Base-by-base conservation (phyloP, 2,329 filamentous ascomycete species). In the Capronia coronata region DNA sequence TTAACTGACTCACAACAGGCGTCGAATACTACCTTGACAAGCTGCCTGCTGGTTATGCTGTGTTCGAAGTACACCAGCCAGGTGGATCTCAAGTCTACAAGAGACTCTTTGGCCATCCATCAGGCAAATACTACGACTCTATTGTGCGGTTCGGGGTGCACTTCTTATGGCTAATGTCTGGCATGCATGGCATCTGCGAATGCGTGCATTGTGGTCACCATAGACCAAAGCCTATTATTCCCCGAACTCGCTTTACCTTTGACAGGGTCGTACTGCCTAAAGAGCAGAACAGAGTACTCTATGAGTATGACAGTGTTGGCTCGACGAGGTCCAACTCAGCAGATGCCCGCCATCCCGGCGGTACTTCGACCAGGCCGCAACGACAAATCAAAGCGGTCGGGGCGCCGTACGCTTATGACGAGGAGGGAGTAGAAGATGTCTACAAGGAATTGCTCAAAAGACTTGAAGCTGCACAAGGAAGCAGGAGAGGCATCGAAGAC, bases 31-130 rank as follows among this genome's bases (percentile, higher is more conserved):
- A 65, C 1, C 66, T 83, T 1, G 71, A 79, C 46, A 61, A 62
- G 13, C 63, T 83, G 0, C 80, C 80, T 1, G 62, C 69, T 2
- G 77, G 78, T 2, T 83, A 79, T 60, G 66, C 64, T 0, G 59
- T 80, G 0, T 76, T 72, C 58, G 70, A 78, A 41, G 70, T 72
- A 21, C 65, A 70, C 1, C 70, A 78, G n/a, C 59, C 59, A 2
- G 67, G 59, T 2, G 64, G 46, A 52, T 58, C 54, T 16, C 62
- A 77, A 61, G 59, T 71, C 7, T 79, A 82, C 60, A 71, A 73
- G 43, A 80, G 76, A 48, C 64, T 82, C 0, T 82, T 70, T 48
- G 80, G 80, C 0, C 78, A 83, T 60, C 77, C 76, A 0, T 63
- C 64, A 6, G 71, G 71, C 6, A 65, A 66, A 41, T 65, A 63